These are phyloP conservation scores for Cryptococcus sp. DNA, from an alignment of 1,284 basidiomycete species.

Conservation along the genomic window DNA sequence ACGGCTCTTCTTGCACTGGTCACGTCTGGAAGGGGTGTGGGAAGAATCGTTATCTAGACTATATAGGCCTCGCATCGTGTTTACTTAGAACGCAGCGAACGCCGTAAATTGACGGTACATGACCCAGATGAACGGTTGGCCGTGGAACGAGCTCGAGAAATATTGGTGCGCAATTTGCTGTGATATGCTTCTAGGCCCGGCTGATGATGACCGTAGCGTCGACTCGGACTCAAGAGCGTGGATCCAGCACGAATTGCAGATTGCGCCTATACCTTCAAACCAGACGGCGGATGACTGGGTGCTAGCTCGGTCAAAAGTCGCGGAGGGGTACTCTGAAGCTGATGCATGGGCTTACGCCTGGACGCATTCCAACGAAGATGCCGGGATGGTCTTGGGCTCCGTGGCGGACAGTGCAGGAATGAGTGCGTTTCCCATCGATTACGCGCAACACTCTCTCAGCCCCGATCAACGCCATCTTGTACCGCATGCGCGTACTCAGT, in stretches of 20 bases:
- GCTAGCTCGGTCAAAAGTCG: conserved; percentile 24
- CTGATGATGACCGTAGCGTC: conserved; percentile 5
- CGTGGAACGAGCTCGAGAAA: conserved; percentile 13
- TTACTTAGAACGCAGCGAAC: too few relatives aligned
- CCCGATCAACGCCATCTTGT: too few relatives aligned
- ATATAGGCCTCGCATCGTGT: too few relatives aligned
- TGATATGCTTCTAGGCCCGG: not conserved
- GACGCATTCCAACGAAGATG: too few relatives aligned
- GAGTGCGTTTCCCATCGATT: too few relatives aligned
- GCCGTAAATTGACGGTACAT: not conserved
- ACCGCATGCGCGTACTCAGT: too few relatives aligned
- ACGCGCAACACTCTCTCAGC: too few relatives aligned
- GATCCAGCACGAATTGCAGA: conserved; percentile 24
- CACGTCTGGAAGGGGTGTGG: too few relatives aligned
- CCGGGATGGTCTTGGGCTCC: too few relatives aligned
- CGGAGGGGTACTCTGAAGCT: conserved; percentile 25
- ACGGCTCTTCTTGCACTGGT: too few relatives aligned
- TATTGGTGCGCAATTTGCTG: conserved; percentile 12
- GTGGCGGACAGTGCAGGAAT: too few relatives aligned
- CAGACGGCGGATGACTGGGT: conserved; percentile 33
- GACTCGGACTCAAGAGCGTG: conserved; percentile 24
- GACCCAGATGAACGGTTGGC: conserved; percentile 14
- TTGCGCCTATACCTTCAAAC: conserved; percentile 17
- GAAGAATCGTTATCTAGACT: too few relatives aligned
- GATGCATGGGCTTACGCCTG: conserved; percentile 19